Conservation (phyloP, 306 rosid genomes). For the Castanea mollissima region DNA sequence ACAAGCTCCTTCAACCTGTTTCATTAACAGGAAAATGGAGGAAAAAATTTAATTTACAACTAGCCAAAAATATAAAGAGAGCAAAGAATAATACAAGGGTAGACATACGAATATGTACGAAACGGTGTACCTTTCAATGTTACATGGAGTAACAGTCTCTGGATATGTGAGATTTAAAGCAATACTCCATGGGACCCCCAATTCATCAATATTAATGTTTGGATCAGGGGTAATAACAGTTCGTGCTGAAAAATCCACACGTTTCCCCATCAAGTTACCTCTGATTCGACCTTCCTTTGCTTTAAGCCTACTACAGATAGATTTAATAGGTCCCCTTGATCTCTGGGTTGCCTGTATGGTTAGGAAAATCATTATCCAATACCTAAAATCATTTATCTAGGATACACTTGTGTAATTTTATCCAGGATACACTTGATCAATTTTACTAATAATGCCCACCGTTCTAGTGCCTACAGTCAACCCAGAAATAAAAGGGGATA, state of each 20-base stretch:
- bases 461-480: conserved; percentile 75
- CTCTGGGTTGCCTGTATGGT: conserved; percentile 84
- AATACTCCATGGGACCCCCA: conserved; percentile 99
- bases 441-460: conserved; percentile 83
- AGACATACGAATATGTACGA: background rate
- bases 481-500: conserved; percentile 9
- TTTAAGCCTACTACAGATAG: conserved; percentile 98
- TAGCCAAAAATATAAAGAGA: background rate
- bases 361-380: background rate
- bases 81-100: background rate
- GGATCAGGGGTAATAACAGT: conserved; percentile 99
- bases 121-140: conserved; percentile 73
- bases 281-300: conserved; percentile 99
- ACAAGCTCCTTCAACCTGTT: conserved; percentile 94
- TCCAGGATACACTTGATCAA: conserved; percentile 71
- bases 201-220: conserved; percentile 82
- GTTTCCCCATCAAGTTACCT: conserved; percentile 97
- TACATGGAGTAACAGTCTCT: conserved; percentile 97
- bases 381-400: background rate
- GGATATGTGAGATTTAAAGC: conserved; percentile 97
- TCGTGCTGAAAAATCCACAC: conserved; percentile 98
- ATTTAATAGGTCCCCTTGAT: conserved; percentile 96
- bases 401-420: conserved; percentile 7
- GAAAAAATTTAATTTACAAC: background rate
- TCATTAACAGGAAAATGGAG: background rate